Evolutionary conservation across 1,139 yeast species (phyloP), one percentile per base, ranked within the genome.

Genomic region (Hanseniaspora sp.): DNA sequence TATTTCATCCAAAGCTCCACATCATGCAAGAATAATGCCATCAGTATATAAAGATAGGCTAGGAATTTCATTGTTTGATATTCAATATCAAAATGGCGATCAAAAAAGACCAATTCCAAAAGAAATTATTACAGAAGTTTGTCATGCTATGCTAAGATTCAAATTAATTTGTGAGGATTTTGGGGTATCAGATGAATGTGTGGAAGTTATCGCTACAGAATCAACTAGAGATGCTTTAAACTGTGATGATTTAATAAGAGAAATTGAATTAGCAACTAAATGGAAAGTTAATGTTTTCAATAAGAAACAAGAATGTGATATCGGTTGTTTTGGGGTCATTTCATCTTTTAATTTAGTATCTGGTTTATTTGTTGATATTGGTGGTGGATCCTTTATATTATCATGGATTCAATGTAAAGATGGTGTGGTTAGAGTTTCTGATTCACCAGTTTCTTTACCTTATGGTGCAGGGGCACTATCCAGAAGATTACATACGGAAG

Each of bases 21-120:
- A 75, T 57, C 83, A 80, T 64, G 84, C 85, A 1, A 71, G 88
- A 56, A 78, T 80, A 4, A 76, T 82, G 74, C 87, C 88, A 0
- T 79, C 85, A 61, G 78, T 81, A 17, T 82, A 78, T 66, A 83
- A 82, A 59, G 87, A 82, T 60, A 67, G 86, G 51, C 74, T 82
- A 1, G 83, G 84, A 2, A 78, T 82, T 15, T 79, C 86, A 0
- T 65, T 82, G 29, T 80, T 78, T 61, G 86, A 80, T 59, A 80
- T 78, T 0, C 81, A 77, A 59, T 69, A 74, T 53, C 69, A 72
- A 2, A 67, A 69, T 55, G 61, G 71, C 9, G 61, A 64, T 9
- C 68, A 67, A 29, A 76, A 74, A 59, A 70, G 69, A 11, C 81
- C 81, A 1, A 80, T 80, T 44, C 80, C 84, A 0, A 69, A 70